phyloP scores from a whole-genome alignment of 805 yeast species.

The Wickerhamiella vanderwaltii region DNA sequence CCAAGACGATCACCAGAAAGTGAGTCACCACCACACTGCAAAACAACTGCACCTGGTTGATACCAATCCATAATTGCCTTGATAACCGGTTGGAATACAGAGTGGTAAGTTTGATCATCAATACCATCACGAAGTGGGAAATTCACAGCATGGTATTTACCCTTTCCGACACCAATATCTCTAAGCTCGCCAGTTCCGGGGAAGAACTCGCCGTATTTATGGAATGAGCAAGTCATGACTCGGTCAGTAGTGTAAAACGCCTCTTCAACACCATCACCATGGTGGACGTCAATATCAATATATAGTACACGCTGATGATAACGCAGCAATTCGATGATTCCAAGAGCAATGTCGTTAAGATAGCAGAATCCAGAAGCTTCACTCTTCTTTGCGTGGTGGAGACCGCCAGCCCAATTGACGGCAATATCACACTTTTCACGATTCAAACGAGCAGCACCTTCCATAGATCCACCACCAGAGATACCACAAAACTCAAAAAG shows the following conservation, averaged over 20 bases:
- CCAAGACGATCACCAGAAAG: constrained; percentile 88
- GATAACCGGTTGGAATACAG: constrained; percentile 49
- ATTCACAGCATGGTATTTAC: constrained; percentile 77
- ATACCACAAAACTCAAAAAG: constrained; percentile 80
- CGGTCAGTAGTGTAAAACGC: constrained; percentile 91
- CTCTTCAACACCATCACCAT: constrained; percentile 97
- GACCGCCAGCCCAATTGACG: constrained; percentile 91
- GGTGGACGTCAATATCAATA: constrained; percentile 90
- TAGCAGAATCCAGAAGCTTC: constrained; percentile 96
- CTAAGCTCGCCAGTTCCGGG: constrained; percentile 94
- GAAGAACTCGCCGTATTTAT: constrained; percentile 90
- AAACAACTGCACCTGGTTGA: constrained; percentile 86
- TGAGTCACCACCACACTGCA: constrained; percentile 97
- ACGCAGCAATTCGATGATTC: constrained; percentile 70
- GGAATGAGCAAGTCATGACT: constrained; percentile 93
- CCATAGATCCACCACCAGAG: constrained; percentile 84
- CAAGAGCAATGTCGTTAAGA: constrained; percentile 84
- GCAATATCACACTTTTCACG: constrained; percentile 87
- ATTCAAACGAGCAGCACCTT: constrained; percentile 73
- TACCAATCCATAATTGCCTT: constrained; percentile 83
- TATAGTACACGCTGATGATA: constrained; percentile 88
- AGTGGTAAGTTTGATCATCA: constrained; percentile 84
- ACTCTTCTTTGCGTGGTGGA: constrained; percentile 89
- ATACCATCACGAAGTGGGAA: constrained; percentile 93
- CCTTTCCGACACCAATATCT: constrained; percentile 80